Evolutionary conservation across 768 basidiomycete genomes (phyloP).

Genomic region (Suillus subluteus): DNA sequence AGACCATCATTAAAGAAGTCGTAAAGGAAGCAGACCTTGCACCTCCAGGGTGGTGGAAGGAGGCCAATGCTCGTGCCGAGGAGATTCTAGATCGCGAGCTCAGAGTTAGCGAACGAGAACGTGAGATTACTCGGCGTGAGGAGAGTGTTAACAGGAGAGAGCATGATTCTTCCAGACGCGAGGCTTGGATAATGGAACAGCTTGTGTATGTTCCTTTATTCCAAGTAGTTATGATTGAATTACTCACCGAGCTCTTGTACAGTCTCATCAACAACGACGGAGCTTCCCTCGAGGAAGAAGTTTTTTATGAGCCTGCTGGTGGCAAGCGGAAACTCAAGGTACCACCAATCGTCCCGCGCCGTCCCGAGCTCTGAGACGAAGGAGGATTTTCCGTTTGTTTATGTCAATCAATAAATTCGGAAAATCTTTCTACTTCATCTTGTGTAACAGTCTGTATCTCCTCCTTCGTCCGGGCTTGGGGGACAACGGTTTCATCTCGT

Average conservation of each 20-base stretch:
- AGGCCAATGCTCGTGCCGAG: constrained; percentile 71
- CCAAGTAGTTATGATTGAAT: neutral
- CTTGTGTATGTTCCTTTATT: constrained; percentile 62
- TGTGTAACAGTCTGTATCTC: constrained; percentile 76
- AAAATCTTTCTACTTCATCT: constrained; percentile 39
- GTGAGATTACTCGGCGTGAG: constrained; percentile 86
- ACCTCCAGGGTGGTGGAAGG: constrained; percentile 79
- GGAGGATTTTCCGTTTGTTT: constrained; percentile 59
- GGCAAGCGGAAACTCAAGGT: constrained; percentile 87
- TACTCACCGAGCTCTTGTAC: constrained; percentile 15
- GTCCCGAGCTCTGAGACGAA: constrained; percentile 95
- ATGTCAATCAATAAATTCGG: constrained; percentile 32
- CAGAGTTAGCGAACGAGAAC: constrained; percentile 82
- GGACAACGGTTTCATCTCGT: constrained; percentile 77
- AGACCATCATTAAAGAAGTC: constrained; percentile 88
- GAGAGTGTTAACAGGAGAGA: constrained; percentile 85
- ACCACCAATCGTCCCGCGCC: constrained; percentile 83
- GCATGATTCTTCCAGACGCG: constrained; percentile 85
- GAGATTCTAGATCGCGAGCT: constrained; percentile 85
- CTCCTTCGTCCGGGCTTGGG: constrained; percentile 93
- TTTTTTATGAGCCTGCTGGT: constrained; percentile 71
- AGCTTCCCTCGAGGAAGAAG: constrained; percentile 77
- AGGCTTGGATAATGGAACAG: constrained; percentile 93
- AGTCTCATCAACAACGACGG: constrained; percentile 74
- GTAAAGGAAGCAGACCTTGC: constrained; percentile 80